Conservation (phyloP, 1,139 yeast species). For the Entelexis sorbosivorans region DNA sequence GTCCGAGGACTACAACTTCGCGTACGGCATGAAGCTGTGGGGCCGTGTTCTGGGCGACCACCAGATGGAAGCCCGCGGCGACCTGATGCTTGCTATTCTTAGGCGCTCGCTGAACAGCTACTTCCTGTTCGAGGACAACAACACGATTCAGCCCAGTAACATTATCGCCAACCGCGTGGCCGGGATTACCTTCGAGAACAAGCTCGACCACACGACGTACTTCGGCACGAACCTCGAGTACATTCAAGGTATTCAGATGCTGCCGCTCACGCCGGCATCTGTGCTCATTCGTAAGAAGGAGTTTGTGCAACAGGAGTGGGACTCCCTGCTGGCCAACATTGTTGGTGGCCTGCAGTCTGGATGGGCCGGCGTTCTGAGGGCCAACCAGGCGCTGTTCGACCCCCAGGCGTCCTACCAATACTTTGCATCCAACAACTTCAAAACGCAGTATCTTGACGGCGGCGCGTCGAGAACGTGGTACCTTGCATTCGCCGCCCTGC, state of each 20-base stretch:
- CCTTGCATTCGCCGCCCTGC: slow-evolving; percentile 60
- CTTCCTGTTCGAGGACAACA: slow-evolving; percentile 47
- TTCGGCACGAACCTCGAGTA: slow-evolving; percentile 68
- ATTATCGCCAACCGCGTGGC: slow-evolving; percentile 55
- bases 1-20: slow-evolving; percentile 70
- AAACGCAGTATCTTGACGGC: slow-evolving; percentile 48
- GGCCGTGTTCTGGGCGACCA: slow-evolving; percentile 59
- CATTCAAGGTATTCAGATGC: slow-evolving; percentile 92
- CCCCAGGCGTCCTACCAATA: slow-evolving; percentile 56
- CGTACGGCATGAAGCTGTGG: slow-evolving; percentile 77
- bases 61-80: slow-evolving; percentile 69
- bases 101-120: slow-evolving; percentile 52
- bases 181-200: slow-evolving; percentile 74
- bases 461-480: slow-evolving; percentile 93
- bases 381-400: slow-evolving; percentile 68
- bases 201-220: slow-evolving; percentile 82
- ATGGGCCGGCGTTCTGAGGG: slow-evolving; percentile 76
- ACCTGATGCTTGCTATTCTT: slow-evolving; percentile 58
- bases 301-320: slow-evolving; percentile 78
- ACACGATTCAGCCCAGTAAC: slow-evolving; percentile 47
- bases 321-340: slow-evolving; percentile 40
- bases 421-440: slow-evolving; percentile 46
- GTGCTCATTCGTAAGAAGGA: slow-evolving; percentile 57
- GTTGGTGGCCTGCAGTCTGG: slow-evolving; percentile 54
- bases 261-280: slow-evolving; percentile 80